Percentiles rank a stretch among this genome's conserved stretches.
phyloP scores from a whole-genome alignment of 2,329 filamentous ascomycete species.

The Cadophora malorum region DNA sequence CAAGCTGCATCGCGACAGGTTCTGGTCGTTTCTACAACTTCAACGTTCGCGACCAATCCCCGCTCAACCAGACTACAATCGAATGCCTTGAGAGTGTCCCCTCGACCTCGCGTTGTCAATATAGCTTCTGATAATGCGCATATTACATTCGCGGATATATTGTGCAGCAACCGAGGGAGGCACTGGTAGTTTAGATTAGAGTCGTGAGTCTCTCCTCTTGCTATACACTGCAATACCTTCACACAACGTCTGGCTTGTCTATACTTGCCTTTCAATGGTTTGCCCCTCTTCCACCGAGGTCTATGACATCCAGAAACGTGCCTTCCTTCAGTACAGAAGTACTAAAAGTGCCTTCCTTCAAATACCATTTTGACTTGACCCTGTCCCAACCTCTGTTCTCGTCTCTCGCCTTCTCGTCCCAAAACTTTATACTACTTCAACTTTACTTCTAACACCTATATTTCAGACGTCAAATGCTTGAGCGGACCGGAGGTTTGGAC shows the following conservation, averaged over 20 bases:
- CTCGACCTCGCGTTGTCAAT: neutral
- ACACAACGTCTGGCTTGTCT: neutral
- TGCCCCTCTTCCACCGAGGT: neutral
- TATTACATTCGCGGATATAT: neutral
- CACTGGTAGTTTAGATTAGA: neutral
- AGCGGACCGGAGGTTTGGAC: neutral
- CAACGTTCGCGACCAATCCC: neutral
- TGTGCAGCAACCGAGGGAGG: slow-evolving; percentile 2
- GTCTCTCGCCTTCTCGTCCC: neutral
- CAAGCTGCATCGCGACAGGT: neutral
- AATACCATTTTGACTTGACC: neutral
- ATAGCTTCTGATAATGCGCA: slow-evolving; percentile 13
- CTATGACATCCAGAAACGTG: neutral
- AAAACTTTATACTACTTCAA: neutral
- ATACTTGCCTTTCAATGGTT: neutral
- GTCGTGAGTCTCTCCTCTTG: neutral
- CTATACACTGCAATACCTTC: too few relatives aligned
- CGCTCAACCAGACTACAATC: neutral
- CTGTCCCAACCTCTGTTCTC: neutral
- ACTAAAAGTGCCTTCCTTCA: neutral
- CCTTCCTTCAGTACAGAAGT: neutral
- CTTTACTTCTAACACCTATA: neutral
- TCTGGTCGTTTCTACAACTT: neutral
- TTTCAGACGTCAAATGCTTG: neutral
- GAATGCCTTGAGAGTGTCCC: neutral